Conservation (phyloP, 2,329 filamentous ascomycete species). For the Paracoccidioides brasiliensis region DNA sequence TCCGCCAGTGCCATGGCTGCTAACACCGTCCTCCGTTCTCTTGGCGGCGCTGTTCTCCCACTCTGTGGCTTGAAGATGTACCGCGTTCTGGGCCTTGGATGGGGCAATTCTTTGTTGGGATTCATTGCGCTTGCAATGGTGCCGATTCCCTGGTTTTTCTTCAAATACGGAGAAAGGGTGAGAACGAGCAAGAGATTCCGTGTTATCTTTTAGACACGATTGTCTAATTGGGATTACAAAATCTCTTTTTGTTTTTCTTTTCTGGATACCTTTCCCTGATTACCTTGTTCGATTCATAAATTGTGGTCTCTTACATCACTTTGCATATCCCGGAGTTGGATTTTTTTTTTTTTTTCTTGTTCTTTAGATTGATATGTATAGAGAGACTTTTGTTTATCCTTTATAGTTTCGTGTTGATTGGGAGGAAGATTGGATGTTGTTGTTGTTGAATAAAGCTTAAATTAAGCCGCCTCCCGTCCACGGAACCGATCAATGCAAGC, state of each 20-base stretch:
- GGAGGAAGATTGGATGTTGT: too few relatives aligned
- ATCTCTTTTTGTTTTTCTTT: background rate
- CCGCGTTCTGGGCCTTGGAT: conserved; percentile 33
- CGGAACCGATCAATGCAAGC: too few relatives aligned
- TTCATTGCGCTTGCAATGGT: conserved; percentile 41
- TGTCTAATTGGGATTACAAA: too few relatives aligned
- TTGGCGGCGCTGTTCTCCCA: conserved; percentile 29
- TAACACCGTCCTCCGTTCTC: conserved; percentile 28
- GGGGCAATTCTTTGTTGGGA: conserved; percentile 43
- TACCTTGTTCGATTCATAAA: too few relatives aligned
- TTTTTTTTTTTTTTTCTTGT: too few relatives aligned
- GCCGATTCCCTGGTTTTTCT: conserved; percentile 26
- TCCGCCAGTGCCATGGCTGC: conserved; percentile 32
- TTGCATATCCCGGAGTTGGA: too few relatives aligned
- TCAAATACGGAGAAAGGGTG: conserved; percentile 25
- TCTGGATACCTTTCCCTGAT: background rate
- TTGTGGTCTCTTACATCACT: too few relatives aligned
- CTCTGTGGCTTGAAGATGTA: conserved; percentile 43
- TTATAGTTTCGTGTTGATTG: too few relatives aligned
- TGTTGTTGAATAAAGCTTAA: too few relatives aligned
- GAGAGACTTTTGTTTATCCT: too few relatives aligned
- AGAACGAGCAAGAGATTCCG: conserved; percentile 14
- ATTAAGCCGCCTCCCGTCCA: too few relatives aligned
- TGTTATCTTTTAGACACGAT: conserved; percentile 3
- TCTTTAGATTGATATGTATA: too few relatives aligned